Base-by-base conservation (phyloP, 2,329 filamentous ascomycete genomes). In the Fusarium gaditjirri region DNA sequence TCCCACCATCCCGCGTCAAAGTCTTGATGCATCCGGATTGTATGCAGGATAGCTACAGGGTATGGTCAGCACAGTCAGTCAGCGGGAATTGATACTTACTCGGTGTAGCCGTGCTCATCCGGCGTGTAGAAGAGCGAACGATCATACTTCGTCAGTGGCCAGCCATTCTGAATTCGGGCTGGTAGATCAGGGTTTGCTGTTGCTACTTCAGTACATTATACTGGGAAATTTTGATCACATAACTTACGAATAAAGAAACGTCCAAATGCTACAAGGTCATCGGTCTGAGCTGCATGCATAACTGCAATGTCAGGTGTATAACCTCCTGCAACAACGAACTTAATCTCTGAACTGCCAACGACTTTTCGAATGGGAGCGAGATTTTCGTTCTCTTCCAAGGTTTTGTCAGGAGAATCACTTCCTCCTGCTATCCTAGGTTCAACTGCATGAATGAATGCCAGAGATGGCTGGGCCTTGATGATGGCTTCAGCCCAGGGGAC, bases 361-460 rank as follows among this genome's bases (percentile, higher is more conserved):
- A 81, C 47, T 4, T 80, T 68, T 12, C 80, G 73, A 10, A 79
- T 77, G 14, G 81, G 82, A 4, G 79, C 76, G 2, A 83, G 73
- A 8, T 68, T 70, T 39, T 82, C 81, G 5, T 64, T 68, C 11
- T 65, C 78, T 6, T 86, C 86, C 33, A 41, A 60, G 6, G 56
- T 19, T 25, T 65, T 62, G 33, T 61, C 53, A 4, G 72, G 47
- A 12, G 81, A 61, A 61, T 87, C 84, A 4, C 74, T 76, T 62
- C 77, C 79, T 11, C 85, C 85, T 7, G 82, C 78, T 16, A 89
- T 81, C 6, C 88, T 84, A 2, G 88, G 84, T 75, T 92, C 89
- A 19, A 92, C 83, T 4, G 91, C 73, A 76, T 92, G 90, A 8
- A 92, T 77, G 76, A 89, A 93, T 1, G 89, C 86, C 25, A 93